A percentile compares a stretch with the other conserved stretches of the same genome.
phyloP scores from a whole-genome alignment of 2,329 filamentous ascomycete species.

The Xylaria sp. region DNA sequence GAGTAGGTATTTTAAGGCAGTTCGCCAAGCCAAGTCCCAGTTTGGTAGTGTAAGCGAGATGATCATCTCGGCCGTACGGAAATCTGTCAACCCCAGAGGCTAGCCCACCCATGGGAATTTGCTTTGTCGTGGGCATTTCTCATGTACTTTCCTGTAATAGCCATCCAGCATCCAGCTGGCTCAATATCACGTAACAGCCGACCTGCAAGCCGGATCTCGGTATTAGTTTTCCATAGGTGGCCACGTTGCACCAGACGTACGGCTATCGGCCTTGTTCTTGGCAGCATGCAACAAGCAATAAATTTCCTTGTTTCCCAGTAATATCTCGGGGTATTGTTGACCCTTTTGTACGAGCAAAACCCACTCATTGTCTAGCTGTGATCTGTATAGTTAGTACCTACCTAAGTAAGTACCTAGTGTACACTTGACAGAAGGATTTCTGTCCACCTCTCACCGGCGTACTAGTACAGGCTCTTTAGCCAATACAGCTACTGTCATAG shows the following conservation, averaged over 20 bases:
- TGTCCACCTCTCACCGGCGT: neutral
- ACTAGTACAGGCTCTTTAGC: neutral
- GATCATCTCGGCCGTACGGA: constrained; percentile 28
- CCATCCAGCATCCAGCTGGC: constrained; percentile 15
- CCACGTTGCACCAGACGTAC: constrained; percentile 10
- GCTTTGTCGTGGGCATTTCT: neutral
- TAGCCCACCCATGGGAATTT: neutral
- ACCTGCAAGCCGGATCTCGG: constrained; percentile 11
- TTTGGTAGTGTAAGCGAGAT: constrained; percentile 24
- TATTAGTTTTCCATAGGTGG: constrained; percentile 1
- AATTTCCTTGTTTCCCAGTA: neutral
- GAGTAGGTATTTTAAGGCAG: neutral
- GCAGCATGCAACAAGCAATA: constrained; percentile 20
- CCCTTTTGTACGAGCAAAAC: neutral
- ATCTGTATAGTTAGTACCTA: too few species aligned
- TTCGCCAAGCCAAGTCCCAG: constrained; percentile 3
- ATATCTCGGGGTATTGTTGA: constrained; percentile 12
- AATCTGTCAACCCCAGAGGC: constrained; percentile 12
- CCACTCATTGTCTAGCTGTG: too few species aligned
- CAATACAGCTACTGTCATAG: neutral
- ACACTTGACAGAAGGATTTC: neutral
- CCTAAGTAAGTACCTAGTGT: too few species aligned
- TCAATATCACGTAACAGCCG: constrained; percentile 11
- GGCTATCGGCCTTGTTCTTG: constrained; percentile 20
- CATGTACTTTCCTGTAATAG: neutral